Conservation (phyloP, 2,329 filamentous ascomycete species). For the Verticillium nubilum region DNA sequence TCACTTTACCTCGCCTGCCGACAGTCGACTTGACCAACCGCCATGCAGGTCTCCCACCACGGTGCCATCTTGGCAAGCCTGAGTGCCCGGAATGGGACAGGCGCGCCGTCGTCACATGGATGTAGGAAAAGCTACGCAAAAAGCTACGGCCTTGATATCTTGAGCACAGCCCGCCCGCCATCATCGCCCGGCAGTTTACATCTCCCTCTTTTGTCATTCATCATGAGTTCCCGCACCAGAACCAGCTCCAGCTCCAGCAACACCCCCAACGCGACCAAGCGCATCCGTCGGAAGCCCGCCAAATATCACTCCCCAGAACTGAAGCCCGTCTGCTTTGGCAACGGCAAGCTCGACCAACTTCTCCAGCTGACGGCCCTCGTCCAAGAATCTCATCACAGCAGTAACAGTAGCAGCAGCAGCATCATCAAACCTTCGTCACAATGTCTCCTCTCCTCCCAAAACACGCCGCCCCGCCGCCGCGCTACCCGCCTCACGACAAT, state of each 20-base stretch:
- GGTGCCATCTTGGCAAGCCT: neutral
- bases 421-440: neutral
- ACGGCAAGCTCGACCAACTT: neutral
- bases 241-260: neutral
- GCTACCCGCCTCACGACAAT: slow-evolving; percentile 27
- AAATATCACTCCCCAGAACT: neutral
- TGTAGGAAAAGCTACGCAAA: no score
- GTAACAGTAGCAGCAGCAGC: no score
- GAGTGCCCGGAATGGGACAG: neutral
- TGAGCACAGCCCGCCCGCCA: neutral
- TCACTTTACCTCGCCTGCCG: neutral
- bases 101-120: neutral
- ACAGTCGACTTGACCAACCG: neutral
- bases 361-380: neutral
- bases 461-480: slow-evolving; percentile 3
- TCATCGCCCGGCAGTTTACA: neutral
- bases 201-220: neutral
- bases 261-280: neutral
- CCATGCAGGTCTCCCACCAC: neutral
- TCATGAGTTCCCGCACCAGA: neutral
- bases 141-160: neutral
- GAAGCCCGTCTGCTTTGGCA: neutral
- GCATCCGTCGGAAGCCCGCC: neutral
- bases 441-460: slow-evolving; percentile 2
- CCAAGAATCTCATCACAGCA: neutral